Percentiles rank a stretch among this genome's conserved stretches.
These are phyloP conservation scores for Harrya chromipes DNA, from an alignment of 768 basidiomycete genomes.

Conservation along the genomic window DNA sequence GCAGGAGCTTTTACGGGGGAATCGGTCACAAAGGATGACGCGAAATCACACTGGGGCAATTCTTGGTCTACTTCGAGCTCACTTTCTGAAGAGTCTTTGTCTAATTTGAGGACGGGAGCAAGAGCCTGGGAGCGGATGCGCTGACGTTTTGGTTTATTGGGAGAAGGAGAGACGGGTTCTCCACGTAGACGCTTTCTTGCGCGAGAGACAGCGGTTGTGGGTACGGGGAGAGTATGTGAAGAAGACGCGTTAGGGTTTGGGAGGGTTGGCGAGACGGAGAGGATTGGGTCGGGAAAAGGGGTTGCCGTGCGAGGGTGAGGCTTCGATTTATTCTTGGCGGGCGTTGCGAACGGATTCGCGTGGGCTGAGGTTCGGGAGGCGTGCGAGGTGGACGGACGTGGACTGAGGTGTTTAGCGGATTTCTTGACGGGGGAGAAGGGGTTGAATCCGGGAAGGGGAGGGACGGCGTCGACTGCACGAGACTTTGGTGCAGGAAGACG, in stretches of 20 bases:
- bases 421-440: slow-evolving; percentile 80
- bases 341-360: slow-evolving; percentile 47
- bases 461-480: slow-evolving; percentile 50
- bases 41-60: slow-evolving; percentile 24
- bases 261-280: slow-evolving; percentile 19
- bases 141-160: slow-evolving; percentile 70
- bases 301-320: slow-evolving; percentile 19
- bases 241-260: slow-evolving; percentile 4
- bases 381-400: slow-evolving; percentile 6
- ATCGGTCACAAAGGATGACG: slow-evolving; percentile 59
- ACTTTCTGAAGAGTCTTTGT: slow-evolving; percentile 27
- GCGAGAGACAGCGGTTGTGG: slow-evolving; percentile 50
- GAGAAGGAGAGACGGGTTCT: slow-evolving; percentile 81
- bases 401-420: slow-evolving; percentile 7
- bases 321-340: slow-evolving; percentile 35
- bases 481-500: slow-evolving; percentile 42
- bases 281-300: slow-evolving; percentile 42
- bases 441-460: slow-evolving; percentile 58
- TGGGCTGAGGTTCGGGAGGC: slow-evolving; percentile 9
- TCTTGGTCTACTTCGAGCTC: slow-evolving; percentile 37
- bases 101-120: slow-evolving; percentile 37
- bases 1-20: slow-evolving; percentile 65
- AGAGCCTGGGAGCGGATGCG: slow-evolving; percentile 46
- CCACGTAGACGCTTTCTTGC: slow-evolving; percentile 81
- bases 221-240: slow-evolving; percentile 20